A percentile compares a stretch with the other conserved stretches of the same genome.
These are phyloP conservation scores for Tetragonia tetragonoides DNA, from an alignment of 148 eudicot species.

Conservation along the genomic window DNA sequence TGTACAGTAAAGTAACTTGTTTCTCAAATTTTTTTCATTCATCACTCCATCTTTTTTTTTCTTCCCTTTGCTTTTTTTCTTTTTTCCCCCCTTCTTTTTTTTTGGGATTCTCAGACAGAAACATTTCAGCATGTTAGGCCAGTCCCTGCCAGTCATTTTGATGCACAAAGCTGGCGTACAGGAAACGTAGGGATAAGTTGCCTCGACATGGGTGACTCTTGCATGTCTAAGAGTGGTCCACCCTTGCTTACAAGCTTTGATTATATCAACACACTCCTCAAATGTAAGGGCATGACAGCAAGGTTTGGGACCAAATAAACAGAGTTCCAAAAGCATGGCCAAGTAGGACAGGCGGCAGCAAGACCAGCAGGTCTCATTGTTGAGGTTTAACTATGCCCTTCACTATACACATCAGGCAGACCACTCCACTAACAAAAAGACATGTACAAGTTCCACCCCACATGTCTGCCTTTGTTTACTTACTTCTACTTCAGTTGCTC, in stretches of 20 bases:
- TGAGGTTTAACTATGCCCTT: not conserved
- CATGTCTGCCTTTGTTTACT: not conserved
- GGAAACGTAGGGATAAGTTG: not conserved
- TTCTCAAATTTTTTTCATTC: not conserved
- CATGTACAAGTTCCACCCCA: not conserved
- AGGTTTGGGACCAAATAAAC: not conserved
- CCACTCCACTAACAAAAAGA: conserved; percentile 10
- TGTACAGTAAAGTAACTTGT: not conserved
- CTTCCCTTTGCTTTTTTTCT: not conserved
- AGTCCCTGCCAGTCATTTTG: not conserved
- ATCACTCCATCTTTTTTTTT: not conserved
- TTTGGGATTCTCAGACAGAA: not conserved
- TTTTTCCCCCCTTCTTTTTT: not conserved
- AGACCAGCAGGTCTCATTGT: conserved; percentile 3
- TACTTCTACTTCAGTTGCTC: not conserved
- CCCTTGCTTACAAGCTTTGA: conserved; percentile 1
- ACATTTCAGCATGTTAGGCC: not conserved
- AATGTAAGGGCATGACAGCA: not conserved
- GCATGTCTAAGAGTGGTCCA: not conserved
- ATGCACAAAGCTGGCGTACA: not conserved
- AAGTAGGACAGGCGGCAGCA: conserved; percentile 6
- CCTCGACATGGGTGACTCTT: not conserved
- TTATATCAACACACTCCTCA: not conserved
- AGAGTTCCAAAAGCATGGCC: conserved; percentile 5
- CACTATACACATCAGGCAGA: not conserved